These are phyloP conservation scores for Tylopilus vinaceipallidus DNA, from an alignment of 768 basidiomycete genomes.

Conservation along the genomic window DNA sequence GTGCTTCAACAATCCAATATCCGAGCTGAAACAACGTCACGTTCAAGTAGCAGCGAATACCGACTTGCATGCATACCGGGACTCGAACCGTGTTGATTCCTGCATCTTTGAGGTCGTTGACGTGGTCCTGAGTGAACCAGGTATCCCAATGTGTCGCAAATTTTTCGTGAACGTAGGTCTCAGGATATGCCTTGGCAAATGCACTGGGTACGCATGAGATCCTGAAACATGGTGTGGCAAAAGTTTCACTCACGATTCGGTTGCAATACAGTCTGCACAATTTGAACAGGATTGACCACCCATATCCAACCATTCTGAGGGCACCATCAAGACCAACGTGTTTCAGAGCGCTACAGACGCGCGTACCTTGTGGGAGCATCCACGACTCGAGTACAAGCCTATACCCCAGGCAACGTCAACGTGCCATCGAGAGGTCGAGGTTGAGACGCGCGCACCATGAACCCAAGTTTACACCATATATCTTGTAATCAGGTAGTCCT, in stretches of 20 bases:
- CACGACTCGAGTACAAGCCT: conserved; percentile 80
- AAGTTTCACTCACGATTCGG: conserved; percentile 55
- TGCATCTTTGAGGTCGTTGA: conserved; percentile 46
- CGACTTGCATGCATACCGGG: conserved; percentile 47
- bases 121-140: conserved; percentile 70
- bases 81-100: conserved; percentile 78
- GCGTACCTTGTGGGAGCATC: conserved; percentile 70
- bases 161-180: conserved; percentile 52
- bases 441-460: conserved; percentile 46
- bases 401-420: conserved; percentile 6
- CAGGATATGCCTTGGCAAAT: conserved; percentile 57
- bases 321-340: not conserved
- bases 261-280: conserved; percentile 61
- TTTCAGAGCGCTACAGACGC: not conserved
- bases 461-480: conserved; percentile 72
- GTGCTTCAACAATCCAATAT: conserved; percentile 76
- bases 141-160: conserved; percentile 69
- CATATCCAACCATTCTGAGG: conserved; percentile 67
- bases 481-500: conserved; percentile 38
- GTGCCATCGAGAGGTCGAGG: not conserved
- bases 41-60: not conserved
- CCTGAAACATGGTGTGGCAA: too few relatives aligned
- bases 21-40: conserved; percentile 52
- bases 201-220: conserved; percentile 38
- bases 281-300: conserved; percentile 61